These are phyloP conservation scores for Blastocystis sp. DNA, from an alignment of 352 stramenopile species.

Conservation along the genomic window DNA sequence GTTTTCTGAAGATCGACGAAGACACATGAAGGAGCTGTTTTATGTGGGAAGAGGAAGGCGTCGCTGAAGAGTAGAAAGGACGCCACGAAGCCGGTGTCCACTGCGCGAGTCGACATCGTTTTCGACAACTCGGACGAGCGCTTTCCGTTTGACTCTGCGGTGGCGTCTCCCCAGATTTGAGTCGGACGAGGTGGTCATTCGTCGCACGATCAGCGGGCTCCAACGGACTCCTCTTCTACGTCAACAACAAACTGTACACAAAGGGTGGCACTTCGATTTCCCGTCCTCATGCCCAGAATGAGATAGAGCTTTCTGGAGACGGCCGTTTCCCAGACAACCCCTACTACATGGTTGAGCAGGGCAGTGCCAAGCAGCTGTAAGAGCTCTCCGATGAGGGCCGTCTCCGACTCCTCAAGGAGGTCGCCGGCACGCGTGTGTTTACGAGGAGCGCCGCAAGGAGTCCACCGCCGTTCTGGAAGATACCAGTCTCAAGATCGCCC, in stretches of 20 bases:
- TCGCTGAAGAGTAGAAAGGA: conserved; percentile 71
- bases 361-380: conserved; percentile 94
- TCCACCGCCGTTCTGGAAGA: conserved; percentile 93
- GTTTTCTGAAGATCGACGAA: conserved; percentile 85
- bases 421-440: conserved; percentile 95
- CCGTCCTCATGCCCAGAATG: conserved; percentile 76
- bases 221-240: conserved; percentile 99
- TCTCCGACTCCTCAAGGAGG: conserved; percentile 94
- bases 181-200: conserved; percentile 87
- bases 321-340: conserved; percentile 95
- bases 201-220: conserved; percentile 96
- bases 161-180: conserved; percentile 74
- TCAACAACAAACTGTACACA: conserved; percentile 94
- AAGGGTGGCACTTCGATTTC: conserved; percentile 72
- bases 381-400: conserved; percentile 95
- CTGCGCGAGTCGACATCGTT: conserved; percentile 95
- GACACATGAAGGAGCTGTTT: conserved; percentile 88
- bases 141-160: conserved; percentile 74
- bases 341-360: conserved; percentile 99
- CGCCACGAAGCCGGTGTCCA: conserved; percentile 88
- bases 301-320: conserved; percentile 96
- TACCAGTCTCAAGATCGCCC: conserved; percentile 86
- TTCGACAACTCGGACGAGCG: conserved; percentile 98
- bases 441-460: conserved; percentile 94
- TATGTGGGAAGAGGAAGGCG: conserved; percentile 81